phyloP scores from a whole-genome alignment of 2,329 filamentous ascomycete genomes.

The Pseudopyrenochaeta lycopersici region DNA sequence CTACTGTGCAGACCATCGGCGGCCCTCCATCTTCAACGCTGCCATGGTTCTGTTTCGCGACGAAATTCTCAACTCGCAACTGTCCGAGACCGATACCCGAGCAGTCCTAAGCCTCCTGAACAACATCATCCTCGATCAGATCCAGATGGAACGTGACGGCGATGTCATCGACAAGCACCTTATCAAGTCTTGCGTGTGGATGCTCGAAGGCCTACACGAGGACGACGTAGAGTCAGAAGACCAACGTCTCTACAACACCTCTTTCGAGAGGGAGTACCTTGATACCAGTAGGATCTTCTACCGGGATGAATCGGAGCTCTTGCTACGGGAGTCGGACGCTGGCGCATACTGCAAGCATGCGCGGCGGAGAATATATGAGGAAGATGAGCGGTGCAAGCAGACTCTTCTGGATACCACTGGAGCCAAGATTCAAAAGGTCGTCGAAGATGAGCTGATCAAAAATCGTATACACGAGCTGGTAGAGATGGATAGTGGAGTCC shows the following conservation, averaged over 20 bases:
- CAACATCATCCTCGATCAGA: constrained; percentile 85
- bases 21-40: constrained; percentile 81
- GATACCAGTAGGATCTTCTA: constrained; percentile 78
- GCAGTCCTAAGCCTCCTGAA: constrained; percentile 79
- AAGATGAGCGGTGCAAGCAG: constrained; percentile 82
- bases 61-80: constrained; percentile 74
- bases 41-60: constrained; percentile 91
- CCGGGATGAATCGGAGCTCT: constrained; percentile 72
- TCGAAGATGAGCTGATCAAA: constrained; percentile 82
- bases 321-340: constrained; percentile 82
- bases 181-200: constrained; percentile 83
- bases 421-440: constrained; percentile 76
- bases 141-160: constrained; percentile 90
- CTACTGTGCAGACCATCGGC: constrained; percentile 75
- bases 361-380: constrained; percentile 77
- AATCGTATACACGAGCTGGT: constrained; percentile 83
- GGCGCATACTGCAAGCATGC: constrained; percentile 82
- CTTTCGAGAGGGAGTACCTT: constrained; percentile 83
- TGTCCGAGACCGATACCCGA: constrained; percentile 54
- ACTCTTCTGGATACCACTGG: constrained; percentile 78
- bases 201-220: constrained; percentile 90
- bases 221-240: constrained; percentile 78
- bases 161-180: constrained; percentile 86
- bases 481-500: constrained; percentile 84
- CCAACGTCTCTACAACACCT: constrained; percentile 82